phyloP scores from a whole-genome alignment of 805 yeast species.

The Blastobotrys robertii region DNA sequence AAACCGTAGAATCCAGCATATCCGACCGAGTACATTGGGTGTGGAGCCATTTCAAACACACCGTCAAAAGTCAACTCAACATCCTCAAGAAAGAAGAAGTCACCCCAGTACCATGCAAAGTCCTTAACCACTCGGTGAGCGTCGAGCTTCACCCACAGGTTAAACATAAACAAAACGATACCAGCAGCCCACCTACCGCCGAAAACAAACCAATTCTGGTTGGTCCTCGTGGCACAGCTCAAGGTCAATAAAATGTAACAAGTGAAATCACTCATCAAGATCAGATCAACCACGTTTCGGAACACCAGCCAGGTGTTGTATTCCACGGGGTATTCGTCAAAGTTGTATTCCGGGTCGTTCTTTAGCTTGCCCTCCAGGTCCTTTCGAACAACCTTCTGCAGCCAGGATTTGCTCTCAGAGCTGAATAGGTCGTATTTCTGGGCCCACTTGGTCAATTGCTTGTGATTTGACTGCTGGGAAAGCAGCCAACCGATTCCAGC shows the following conservation, averaged over 20 bases:
- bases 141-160: constrained; percentile 76
- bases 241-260: constrained; percentile 58
- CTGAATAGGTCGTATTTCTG: constrained; percentile 37
- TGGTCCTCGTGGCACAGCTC: constrained; percentile 31
- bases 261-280: constrained; percentile 76
- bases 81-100: constrained; percentile 72
- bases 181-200: constrained; percentile 50
- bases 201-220: constrained; percentile 37
- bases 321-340: constrained; percentile 49
- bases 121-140: constrained; percentile 85
- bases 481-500: constrained; percentile 69
- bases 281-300: constrained; percentile 69
- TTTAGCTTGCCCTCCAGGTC: constrained; percentile 43
- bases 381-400: constrained; percentile 22
- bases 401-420: constrained; percentile 15
- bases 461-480: constrained; percentile 53
- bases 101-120: constrained; percentile 95
- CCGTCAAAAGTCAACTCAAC: constrained; percentile 73
- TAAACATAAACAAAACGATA: constrained; percentile 52
- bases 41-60: constrained; percentile 82
- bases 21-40: constrained; percentile 88
- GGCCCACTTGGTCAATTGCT: constrained; percentile 45
- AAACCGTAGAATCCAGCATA: constrained; percentile 81
- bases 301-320: constrained; percentile 77
- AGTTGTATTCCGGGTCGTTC: constrained; percentile 26